A percentile compares a stretch with the other conserved stretches of the same genome.
phyloP scores from a whole-genome alignment of 257 asterid species.

The Penstemon davidsonii region DNA sequence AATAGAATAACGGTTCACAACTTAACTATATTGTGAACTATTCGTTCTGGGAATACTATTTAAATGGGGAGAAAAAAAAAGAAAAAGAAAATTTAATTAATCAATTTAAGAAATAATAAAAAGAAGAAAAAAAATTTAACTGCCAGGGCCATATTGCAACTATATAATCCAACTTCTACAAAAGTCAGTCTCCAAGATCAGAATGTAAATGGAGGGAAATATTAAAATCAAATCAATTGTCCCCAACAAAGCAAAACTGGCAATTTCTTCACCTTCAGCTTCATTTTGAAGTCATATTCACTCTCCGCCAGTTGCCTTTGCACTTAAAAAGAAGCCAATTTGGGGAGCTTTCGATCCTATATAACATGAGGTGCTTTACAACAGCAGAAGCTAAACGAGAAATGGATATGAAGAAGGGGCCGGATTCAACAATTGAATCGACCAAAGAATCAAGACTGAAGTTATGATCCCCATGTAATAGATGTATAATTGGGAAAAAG shows the following conservation, averaged over 20 bases:
- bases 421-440: conserved; percentile 32
- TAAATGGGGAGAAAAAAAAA: neutral
- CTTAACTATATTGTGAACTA: neutral
- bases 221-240: conserved; percentile 37
- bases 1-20: too few relatives aligned
- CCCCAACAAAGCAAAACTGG: conserved; percentile 43
- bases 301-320: conserved; percentile 35
- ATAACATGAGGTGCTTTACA: conserved; percentile 37
- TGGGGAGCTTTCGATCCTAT: conserved; percentile 23
- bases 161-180: conserved; percentile 36
- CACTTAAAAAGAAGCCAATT: conserved; percentile 34
- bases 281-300: conserved; percentile 23
- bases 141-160: conserved; percentile 28
- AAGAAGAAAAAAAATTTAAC: neutral
- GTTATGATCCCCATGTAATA: conserved; percentile 39
- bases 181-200: conserved; percentile 37
- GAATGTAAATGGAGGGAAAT: conserved; percentile 39
- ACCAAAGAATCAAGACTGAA: conserved; percentile 43
- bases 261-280: conserved; percentile 38
- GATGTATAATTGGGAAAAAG: conserved; percentile 82
- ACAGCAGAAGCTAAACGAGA: conserved; percentile 35
- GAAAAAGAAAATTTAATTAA: conserved; percentile 14
- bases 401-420: conserved; percentile 35
- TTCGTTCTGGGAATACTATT: neutral
- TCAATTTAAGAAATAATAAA: conserved; percentile 7